Percentiles rank a stretch among this genome's conserved stretches.
Conservation (phyloP, 192 early-diverging fungal species). For the Coemansia sp. region DNA sequence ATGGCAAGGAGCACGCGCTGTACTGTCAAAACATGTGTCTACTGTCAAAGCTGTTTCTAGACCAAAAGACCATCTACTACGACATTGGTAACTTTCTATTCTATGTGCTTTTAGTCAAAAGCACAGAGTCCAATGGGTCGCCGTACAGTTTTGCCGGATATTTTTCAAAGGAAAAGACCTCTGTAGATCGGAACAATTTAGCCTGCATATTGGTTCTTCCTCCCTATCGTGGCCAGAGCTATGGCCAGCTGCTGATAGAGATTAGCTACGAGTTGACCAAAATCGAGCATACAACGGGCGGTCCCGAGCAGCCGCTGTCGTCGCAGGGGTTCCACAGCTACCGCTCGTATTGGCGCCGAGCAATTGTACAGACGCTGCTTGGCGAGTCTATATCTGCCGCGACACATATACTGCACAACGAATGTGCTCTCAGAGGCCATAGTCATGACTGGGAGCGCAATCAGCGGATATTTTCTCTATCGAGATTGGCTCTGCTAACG, state of each 20-base stretch:
- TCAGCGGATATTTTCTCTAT: constrained; percentile 51
- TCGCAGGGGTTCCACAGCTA: constrained; percentile 82
- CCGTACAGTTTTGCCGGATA: constrained; percentile 84
- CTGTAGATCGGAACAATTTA: constrained; percentile 83
- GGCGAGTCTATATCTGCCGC: constrained; percentile 36
- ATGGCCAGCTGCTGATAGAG: constrained; percentile 88
- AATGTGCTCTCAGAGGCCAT: not conserved
- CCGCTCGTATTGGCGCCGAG: constrained; percentile 81
- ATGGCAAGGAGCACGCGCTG: constrained; percentile 85
- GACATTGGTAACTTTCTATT: constrained; percentile 95
- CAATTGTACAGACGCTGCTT: constrained; percentile 60
- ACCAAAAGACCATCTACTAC: constrained; percentile 96
- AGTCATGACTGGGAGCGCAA: constrained; percentile 19
- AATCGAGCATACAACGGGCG: constrained; percentile 70
- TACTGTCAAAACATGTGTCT: constrained; percentile 96
- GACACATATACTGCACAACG: constrained; percentile 11
- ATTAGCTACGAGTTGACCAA: constrained; percentile 89
- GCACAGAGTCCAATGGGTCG: constrained; percentile 29
- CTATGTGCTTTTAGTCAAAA: constrained; percentile 72
- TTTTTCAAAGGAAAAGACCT: constrained; percentile 95
- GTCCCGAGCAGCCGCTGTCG: constrained; percentile 88
- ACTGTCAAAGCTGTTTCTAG: constrained; percentile 92
- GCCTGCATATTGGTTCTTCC: constrained; percentile 91
- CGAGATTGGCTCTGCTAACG: constrained; percentile 58
- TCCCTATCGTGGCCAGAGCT: constrained; percentile 82